These are phyloP conservation scores for Eutrema yunnanense DNA, from an alignment of 345 rosid genomes.

Conservation along the genomic window DNA sequence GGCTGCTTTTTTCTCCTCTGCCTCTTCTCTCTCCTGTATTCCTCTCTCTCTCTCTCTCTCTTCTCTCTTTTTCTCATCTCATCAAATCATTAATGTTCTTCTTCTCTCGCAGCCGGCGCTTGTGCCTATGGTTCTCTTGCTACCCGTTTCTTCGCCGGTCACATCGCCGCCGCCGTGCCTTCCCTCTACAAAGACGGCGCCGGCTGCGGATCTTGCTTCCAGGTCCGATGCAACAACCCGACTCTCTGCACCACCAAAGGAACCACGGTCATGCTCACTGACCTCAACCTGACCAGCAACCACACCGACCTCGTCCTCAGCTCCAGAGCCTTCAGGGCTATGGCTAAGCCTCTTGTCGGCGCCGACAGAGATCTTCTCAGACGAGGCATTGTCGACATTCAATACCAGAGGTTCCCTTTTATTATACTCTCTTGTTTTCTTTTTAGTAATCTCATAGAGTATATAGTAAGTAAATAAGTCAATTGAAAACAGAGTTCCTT, in stretches of 20 bases:
- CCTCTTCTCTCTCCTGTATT: slow-evolving; percentile 57
- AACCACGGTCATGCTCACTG: slow-evolving; percentile 60
- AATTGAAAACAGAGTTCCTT: slow-evolving; percentile 58
- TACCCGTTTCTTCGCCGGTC: slow-evolving; percentile 51
- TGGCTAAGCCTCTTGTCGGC: slow-evolving; percentile 52
- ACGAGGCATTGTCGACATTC: slow-evolving; percentile 57
- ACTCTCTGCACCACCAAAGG: slow-evolving; percentile 56
- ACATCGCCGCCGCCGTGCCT: slow-evolving; percentile 65
- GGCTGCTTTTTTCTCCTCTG: slow-evolving; percentile 62
- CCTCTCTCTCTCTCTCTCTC: not conserved
- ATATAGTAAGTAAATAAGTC: not conserved
- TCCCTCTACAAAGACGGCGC: slow-evolving; percentile 80
- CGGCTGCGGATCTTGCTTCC: slow-evolving; percentile 90
- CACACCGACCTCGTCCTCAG: slow-evolving; percentile 74
- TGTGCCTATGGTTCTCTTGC: slow-evolving; percentile 84
- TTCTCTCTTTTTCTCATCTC: slow-evolving; percentile 9
- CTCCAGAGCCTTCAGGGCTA: slow-evolving; percentile 72
- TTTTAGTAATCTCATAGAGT: not conserved
- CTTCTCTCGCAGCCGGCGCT: slow-evolving; percentile 68
- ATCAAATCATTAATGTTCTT: not conserved
- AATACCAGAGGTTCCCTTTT: slow-evolving; percentile 59
- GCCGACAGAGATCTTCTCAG: slow-evolving; percentile 42
- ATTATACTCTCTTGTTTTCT: not conserved
- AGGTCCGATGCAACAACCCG: slow-evolving; percentile 74
- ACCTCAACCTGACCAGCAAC: slow-evolving; percentile 49